These are phyloP conservation scores for Blastobotrys capitulatus DNA, from an alignment of 1,139 yeast species.

Conservation along the genomic window DNA sequence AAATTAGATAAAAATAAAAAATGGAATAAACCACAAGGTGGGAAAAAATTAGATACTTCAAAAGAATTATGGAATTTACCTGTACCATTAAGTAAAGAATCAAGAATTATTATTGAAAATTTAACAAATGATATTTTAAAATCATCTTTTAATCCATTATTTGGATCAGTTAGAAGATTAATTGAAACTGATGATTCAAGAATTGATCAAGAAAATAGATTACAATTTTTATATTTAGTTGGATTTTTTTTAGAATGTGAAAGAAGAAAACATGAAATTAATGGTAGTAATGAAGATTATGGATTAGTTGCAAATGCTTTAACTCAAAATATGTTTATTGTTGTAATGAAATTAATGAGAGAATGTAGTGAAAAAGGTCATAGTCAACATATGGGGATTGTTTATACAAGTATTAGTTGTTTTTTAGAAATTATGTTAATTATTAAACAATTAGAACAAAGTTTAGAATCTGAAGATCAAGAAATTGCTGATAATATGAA, in stretches of 20 bases:
- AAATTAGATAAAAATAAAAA: constrained; percentile 61
- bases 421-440: constrained; percentile 59
- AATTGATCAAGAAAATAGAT: constrained; percentile 32
- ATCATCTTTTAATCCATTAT: constrained; percentile 68
- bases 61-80: constrained; percentile 26
- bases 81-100: constrained; percentile 32
- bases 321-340: constrained; percentile 58
- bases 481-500: constrained; percentile 48
- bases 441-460: constrained; percentile 45
- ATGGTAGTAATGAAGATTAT: constrained; percentile 27
- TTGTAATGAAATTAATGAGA: constrained; percentile 53
- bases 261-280: constrained; percentile 11
- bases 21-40: constrained; percentile 49
- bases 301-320: constrained; percentile 65
- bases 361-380: constrained; percentile 44
- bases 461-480: constrained; percentile 36
- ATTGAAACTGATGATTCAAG: constrained; percentile 42
- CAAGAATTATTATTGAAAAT: constrained; percentile 35
- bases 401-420: constrained; percentile 68
- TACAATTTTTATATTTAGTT: constrained; percentile 54
- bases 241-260: constrained; percentile 63
- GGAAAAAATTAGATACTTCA: constrained; percentile 17
- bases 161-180: constrained; percentile 47
- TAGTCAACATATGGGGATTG: constrained; percentile 26
- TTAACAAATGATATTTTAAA: constrained; percentile 61